Evolutionary conservation across 176 grass and related monocot genomes (phyloP).

Genomic region (Phragmites australis): DNA sequence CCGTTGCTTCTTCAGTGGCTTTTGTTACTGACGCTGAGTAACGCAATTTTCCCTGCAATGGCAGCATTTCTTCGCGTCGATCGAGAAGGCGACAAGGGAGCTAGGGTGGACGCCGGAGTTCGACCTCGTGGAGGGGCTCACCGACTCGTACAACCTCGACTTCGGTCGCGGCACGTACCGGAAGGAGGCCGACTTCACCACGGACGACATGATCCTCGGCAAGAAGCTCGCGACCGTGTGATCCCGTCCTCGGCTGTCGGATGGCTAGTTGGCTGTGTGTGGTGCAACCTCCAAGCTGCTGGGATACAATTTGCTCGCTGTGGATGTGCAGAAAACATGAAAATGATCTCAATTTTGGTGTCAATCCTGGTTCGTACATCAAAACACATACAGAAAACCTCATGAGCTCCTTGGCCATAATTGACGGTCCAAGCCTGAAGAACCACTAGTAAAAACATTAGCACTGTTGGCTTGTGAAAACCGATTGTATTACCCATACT

Average conservation of each 20-base stretch:
- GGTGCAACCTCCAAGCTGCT: no score
- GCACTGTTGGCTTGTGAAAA: no score
- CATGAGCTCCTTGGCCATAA: no score
- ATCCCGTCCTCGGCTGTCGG: neutral
- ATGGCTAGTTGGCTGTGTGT: no score
- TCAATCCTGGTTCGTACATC: no score
- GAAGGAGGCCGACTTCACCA: conserved; percentile 83
- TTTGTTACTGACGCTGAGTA: neutral
- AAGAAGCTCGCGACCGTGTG: conserved; percentile 65
- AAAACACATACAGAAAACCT: no score
- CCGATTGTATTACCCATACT: no score
- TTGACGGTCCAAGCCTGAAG: no score
- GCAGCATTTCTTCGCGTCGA: conserved; percentile 96
- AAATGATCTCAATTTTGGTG: no score
- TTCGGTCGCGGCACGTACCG: conserved; percentile 77
- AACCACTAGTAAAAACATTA: no score
- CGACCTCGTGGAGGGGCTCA: conserved; percentile 66
- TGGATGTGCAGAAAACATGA: no score
- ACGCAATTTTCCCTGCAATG: neutral
- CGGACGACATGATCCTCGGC: conserved; percentile 90
- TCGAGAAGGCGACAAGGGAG: conserved; percentile 66
- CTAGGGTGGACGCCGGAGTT: conserved; percentile 65
- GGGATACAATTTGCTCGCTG: no score
- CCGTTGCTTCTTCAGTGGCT: neutral
- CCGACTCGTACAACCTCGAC: conserved; percentile 92